These are phyloP conservation scores for Candida berthetii DNA, from an alignment of 805 yeast species.

Conservation along the genomic window DNA sequence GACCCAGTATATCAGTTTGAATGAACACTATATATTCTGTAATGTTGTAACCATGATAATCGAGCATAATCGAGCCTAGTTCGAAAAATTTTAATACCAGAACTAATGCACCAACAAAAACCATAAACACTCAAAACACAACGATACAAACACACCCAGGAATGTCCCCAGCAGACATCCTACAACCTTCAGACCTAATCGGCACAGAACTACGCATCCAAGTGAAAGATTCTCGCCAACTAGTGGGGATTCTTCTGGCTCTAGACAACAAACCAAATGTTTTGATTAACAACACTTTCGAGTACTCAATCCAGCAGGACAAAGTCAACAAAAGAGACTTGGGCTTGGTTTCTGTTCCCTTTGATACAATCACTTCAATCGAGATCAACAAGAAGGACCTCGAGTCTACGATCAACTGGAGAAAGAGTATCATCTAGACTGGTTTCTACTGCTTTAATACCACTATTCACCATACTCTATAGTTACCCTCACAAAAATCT, in stretches of 20 bases:
- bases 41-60: no score
- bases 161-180: slow-evolving; percentile 1
- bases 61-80: no score
- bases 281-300: slow-evolving; percentile 14
- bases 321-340: slow-evolving; percentile 4
- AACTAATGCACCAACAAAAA: not conserved
- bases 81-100: no score
- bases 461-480: no score
- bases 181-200: slow-evolving; percentile 12
- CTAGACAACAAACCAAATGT: slow-evolving; percentile 21
- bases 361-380: slow-evolving; percentile 7
- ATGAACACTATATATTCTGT: no score
- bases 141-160: not conserved
- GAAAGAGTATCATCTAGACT: slow-evolving; percentile 6
- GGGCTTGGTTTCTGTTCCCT: slow-evolving; percentile 20
- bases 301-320: slow-evolving; percentile 2
- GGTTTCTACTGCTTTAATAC: no score
- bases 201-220: slow-evolving; percentile 11
- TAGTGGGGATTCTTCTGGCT: slow-evolving; percentile 17
- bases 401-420: slow-evolving; percentile 12
- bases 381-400: slow-evolving; percentile 12
- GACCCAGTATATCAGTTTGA: no score
- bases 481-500: no score
- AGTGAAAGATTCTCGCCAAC: slow-evolving; percentile 11
- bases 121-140: not conserved